Conservation (phyloP, 495 filamentous ascomycete species). For the Glutinoglossum americanum region DNA sequence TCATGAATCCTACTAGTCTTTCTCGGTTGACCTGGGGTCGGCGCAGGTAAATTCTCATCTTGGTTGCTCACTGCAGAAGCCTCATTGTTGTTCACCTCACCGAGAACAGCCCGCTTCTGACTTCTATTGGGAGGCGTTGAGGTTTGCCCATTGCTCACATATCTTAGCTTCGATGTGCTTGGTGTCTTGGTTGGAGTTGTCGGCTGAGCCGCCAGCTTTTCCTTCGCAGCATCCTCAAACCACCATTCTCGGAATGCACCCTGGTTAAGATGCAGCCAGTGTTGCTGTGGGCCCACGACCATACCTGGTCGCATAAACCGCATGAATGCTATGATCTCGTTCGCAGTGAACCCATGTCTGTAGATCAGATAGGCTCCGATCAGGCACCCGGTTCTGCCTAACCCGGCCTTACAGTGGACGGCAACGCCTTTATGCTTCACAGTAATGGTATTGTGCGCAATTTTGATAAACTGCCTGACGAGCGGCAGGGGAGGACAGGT, state of each 20-base stretch:
- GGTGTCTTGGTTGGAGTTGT: slow-evolving; percentile 58
- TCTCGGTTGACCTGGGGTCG: slow-evolving; percentile 85
- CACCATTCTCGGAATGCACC: slow-evolving; percentile 94
- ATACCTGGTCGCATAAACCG: slow-evolving; percentile 98
- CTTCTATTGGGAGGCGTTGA: slow-evolving; percentile 67
- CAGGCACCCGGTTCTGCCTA: slow-evolving; percentile 88
- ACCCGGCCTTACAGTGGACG: slow-evolving; percentile 93
- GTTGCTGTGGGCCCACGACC: slow-evolving; percentile 98
- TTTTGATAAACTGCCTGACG: slow-evolving; percentile 78
- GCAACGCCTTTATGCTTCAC: slow-evolving; percentile 73
- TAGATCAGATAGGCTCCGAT: slow-evolving; percentile 98
- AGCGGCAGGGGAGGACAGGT: slow-evolving; percentile 76
- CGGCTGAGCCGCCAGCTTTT: slow-evolving; percentile 36
- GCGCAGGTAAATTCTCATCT: slow-evolving; percentile 77
- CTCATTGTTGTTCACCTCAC: slow-evolving; percentile 73
- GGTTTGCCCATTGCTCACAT: slow-evolving; percentile 32
- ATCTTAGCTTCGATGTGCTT: not conserved
- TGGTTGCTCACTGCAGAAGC: slow-evolving; percentile 30
- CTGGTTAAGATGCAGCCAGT: slow-evolving; percentile 97
- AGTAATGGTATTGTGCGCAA: slow-evolving; percentile 86
- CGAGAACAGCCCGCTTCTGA: slow-evolving; percentile 62
- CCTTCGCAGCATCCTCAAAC: slow-evolving; percentile 69
- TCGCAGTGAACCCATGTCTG: slow-evolving; percentile 91
- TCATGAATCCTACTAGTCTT: slow-evolving; percentile 50
- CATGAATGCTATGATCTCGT: slow-evolving; percentile 97